Conservation (phyloP, 306 rosid species). For the Cicer arietinum region DNA sequence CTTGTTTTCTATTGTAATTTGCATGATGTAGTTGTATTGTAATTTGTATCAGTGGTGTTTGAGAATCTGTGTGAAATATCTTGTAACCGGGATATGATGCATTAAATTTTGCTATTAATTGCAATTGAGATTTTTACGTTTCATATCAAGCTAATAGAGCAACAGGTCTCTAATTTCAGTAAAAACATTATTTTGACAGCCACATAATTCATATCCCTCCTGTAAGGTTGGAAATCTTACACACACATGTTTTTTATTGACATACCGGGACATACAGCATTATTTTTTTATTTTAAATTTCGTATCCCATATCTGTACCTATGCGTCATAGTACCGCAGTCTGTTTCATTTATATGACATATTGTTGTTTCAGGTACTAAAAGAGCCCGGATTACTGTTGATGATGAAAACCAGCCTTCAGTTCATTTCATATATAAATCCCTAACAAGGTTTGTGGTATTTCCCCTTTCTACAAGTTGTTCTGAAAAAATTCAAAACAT, state of each 20-base stretch:
- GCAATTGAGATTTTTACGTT: neutral
- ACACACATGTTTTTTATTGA: too few relatives aligned
- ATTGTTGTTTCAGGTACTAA: slow-evolving; percentile 72
- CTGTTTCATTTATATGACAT: slow-evolving; percentile 55
- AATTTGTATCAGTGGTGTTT: slow-evolving; percentile 6
- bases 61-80: slow-evolving; percentile 8
- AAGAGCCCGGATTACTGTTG: slow-evolving; percentile 63
- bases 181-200: slow-evolving; percentile 1
- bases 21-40: neutral
- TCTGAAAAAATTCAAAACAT: neutral
- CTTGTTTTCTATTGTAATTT: slow-evolving; percentile 1
- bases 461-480: slow-evolving; percentile 13
- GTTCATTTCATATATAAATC: slow-evolving; percentile 71
- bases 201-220: neutral
- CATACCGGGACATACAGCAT: too few relatives aligned
- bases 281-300: too few relatives aligned
- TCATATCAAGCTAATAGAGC: neutral
- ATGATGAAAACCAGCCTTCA: slow-evolving; percentile 74
- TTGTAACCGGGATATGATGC: neutral
- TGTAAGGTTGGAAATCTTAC: neutral
- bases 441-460: slow-evolving; percentile 74
- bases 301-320: too few relatives aligned
- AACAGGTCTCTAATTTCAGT: slow-evolving; percentile 13
- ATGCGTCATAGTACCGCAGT: neutral
- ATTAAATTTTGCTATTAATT: neutral